These are phyloP conservation scores for Coniochaeta sp. DNA, from an alignment of 2,329 filamentous ascomycete species.

Conservation along the genomic window DNA sequence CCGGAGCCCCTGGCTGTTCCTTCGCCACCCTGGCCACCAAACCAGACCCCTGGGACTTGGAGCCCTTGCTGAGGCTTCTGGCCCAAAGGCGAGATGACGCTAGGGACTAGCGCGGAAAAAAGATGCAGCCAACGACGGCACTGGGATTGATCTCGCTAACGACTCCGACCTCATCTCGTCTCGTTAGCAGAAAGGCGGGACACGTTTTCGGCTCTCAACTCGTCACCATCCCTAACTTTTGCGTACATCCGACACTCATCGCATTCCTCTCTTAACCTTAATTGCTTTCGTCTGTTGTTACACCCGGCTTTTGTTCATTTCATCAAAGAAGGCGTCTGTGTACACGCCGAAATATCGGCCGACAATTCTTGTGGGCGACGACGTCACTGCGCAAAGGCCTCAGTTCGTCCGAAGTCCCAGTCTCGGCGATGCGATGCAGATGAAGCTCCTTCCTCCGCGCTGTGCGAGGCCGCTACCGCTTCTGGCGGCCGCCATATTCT, in stretches of 20 bases:
- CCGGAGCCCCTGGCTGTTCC: neutral
- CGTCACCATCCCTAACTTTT: neutral
- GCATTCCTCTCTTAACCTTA: neutral
- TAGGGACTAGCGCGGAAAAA: neutral
- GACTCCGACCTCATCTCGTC: neutral
- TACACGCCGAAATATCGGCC: neutral
- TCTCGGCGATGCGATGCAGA: conserved; percentile 8
- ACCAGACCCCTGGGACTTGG: neutral
- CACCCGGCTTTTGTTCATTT: neutral
- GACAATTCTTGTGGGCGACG: neutral
- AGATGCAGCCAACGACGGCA: neutral
- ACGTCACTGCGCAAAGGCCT: neutral
- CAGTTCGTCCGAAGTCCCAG: neutral
- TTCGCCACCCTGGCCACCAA: neutral
- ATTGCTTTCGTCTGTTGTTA: neutral
- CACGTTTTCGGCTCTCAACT: neutral
- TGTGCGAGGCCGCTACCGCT: conserved; percentile 10
- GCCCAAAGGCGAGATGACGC: neutral
- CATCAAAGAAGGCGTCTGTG: neutral
- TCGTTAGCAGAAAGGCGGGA: neutral
- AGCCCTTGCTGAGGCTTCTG: neutral
- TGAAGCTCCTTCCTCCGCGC: conserved; percentile 10
- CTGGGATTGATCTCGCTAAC: neutral
- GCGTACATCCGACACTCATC: too few relatives aligned
- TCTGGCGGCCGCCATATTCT: conserved; percentile 9